Evolutionary conservation across 2,329 filamentous ascomycete genomes (phyloP), one percentile per base, ranked within the genome.

Genomic region (Mycosphaerella sp.): DNA sequence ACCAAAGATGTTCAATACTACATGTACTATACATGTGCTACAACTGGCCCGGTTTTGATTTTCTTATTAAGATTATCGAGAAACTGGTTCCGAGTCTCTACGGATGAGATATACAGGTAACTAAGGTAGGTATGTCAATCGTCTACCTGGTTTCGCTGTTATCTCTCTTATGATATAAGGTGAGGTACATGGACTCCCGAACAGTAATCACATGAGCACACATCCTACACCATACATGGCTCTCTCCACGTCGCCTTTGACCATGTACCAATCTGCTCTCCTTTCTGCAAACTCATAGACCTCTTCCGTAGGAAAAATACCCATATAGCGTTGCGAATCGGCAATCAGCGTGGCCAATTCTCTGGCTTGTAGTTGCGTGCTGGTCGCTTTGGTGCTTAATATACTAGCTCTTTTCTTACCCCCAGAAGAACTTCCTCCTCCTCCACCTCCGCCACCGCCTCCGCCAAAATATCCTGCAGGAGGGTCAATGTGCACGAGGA

Each of bases 191-290:
- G n/a, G n/a, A n/a, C n/a, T n/a, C n/a, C n/a, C n/a, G n/a, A n/a
- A n/a, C n/a, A n/a, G n/a, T n/a, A n/a, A n/a, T 68, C 62, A 97
- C 89, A 96, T 97, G 39, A 94, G 66, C 41, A 67, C 68, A 70
- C 93, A 98, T 54, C 93, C 91, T 68, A 95, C 81, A 4, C 93
- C 93, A 71, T 96, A 97, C 89, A 98, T 96, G 55, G 89, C 89
- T 71, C 87, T 85, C 75, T 98, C 93, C 5, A 98, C 93, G 57
- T 89, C 82, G 58, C 80, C 82, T 73, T 86, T 86, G 9, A 98
- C 88, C 61, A 85, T 79, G 67, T 93, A 95, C 93, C 93, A 98
- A 72, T 98, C 93, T 44, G 90, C 90, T 60, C 93, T 77, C 59
- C 93, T 76, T 71, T 96, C 89, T 1, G 91, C 93, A 73, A 94